Evolutionary conservation across 2,329 filamentous ascomycete species (phyloP), one percentile per base, ranked within the genome.

Genomic region (Rugonectria rugulosa): DNA sequence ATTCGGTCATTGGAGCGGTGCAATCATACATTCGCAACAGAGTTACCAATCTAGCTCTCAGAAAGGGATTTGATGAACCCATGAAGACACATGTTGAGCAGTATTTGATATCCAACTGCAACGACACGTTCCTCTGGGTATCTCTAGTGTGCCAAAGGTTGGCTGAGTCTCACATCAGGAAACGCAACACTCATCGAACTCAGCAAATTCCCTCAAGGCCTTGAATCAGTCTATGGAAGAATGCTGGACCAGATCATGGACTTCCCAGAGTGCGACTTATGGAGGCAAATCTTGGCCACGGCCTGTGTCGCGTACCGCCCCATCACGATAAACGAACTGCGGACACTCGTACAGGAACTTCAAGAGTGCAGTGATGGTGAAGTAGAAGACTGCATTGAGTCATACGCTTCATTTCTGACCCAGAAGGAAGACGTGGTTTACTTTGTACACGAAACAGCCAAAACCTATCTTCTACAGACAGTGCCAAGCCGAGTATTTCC

Each of bases 371-470:
- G n/a, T n/a, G n/a, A n/a, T n/a, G n/a, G n/a, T n/a, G n/a, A n/a
- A n/a, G n/a, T n/a, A n/a, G n/a, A n/a, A n/a, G n/a, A n/a, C n/a
- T n/a, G n/a, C n/a, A n/a, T n/a, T n/a, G n/a, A n/a, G n/a, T n/a
- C n/a, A n/a, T n/a, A n/a, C n/a, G 54, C 75, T 7, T 80, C 73
- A 9, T 77, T 79, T 43, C 60, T 79, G 1, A 74, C 68, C 1
- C 10, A 75, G 17, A 62, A 63, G 29, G 51, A 72, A 1, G 51
- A 44, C 3, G 53, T 21, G 0, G 36, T 79, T 7, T 73, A 65
- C 31, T 72, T 77, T 56, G 68, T 80, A 1, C 75, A 80, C 54
- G 72, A 78, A 51, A 79, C 76, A 1, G 77, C 75, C 1, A 77
- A 77, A 56, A 77, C 79, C 15, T 77, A 68, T 54, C 52, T 81